phyloP scores from a whole-genome alignment of 2,329 filamentous ascomycete genomes.

The Lachnellula suecica region DNA sequence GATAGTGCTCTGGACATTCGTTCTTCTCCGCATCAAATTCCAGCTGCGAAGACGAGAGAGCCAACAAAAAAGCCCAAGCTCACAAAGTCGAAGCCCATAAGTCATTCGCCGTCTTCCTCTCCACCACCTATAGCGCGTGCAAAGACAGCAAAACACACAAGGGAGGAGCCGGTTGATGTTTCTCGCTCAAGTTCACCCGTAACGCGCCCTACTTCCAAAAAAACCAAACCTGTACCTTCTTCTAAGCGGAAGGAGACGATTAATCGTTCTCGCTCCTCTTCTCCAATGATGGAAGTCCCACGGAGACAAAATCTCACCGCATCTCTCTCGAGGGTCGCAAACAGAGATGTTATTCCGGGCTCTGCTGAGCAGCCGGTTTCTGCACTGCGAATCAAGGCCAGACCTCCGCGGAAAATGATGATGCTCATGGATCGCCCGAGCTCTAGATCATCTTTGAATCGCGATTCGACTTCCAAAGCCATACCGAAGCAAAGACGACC shows the following conservation, averaged over 20 bases:
- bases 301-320: neutral
- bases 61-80: neutral
- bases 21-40: neutral
- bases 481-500: neutral
- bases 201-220: neutral
- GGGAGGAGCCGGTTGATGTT: too few species aligned
- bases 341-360: neutral
- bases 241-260: neutral
- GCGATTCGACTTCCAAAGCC: neutral
- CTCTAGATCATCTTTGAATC: conserved; percentile 9
- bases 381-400: conserved; percentile 29
- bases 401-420: conserved; percentile 29
- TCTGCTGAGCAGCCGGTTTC: conserved; percentile 14
- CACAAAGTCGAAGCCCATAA: neutral
- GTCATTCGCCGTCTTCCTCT: neutral
- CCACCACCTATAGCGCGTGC: neutral
- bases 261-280: neutral
- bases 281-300: neutral
- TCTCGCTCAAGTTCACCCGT: neutral
- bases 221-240: neutral
- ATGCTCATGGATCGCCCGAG: conserved; percentile 28
- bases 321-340: neutral
- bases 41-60: neutral
- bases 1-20: conserved; percentile 1
- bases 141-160: neutral